These are phyloP conservation scores for Monosporozyma solicola DNA, from an alignment of 805 yeast species.

Conservation along the genomic window DNA sequence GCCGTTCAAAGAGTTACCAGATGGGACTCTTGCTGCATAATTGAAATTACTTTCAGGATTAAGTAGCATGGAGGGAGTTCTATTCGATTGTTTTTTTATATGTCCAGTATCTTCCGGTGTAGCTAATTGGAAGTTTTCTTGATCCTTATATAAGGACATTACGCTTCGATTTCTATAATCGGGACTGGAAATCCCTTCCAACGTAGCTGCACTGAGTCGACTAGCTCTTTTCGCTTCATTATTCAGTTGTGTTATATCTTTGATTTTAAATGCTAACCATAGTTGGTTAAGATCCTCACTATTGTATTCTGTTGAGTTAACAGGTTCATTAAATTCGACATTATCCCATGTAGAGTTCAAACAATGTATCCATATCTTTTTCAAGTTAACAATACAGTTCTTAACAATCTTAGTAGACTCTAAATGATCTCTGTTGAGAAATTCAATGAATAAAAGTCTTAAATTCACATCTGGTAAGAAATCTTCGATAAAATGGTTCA, in stretches of 20 bases:
- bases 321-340: slow-evolving; percentile 14
- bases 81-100: slow-evolving; percentile 5
- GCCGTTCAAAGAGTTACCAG: neutral
- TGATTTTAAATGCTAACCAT: slow-evolving; percentile 20
- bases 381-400: slow-evolving; percentile 37
- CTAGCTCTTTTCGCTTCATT: slow-evolving; percentile 13
- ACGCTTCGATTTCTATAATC: slow-evolving; percentile 26
- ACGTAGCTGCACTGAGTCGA: slow-evolving; percentile 25
- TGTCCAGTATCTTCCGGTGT: slow-evolving; percentile 8
- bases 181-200: slow-evolving; percentile 25
- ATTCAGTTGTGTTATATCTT: slow-evolving; percentile 17
- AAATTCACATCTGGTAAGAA: slow-evolving; percentile 48
- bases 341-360: slow-evolving; percentile 23
- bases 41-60: slow-evolving; percentile 24
- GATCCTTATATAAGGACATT: slow-evolving; percentile 21
- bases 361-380: slow-evolving; percentile 39
- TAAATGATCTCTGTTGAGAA: slow-evolving; percentile 30
- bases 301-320: neutral
- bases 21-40: neutral
- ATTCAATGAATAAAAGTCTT: slow-evolving; percentile 35
- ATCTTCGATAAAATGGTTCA: slow-evolving; percentile 82
- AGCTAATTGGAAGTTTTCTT: slow-evolving; percentile 11
- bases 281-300: slow-evolving; percentile 5
- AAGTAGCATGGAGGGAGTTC: slow-evolving; percentile 26
- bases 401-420: slow-evolving; percentile 20